phyloP scores from a whole-genome alignment of 768 basidiomycete genomes.

The Leccinum aurantiacum region DNA sequence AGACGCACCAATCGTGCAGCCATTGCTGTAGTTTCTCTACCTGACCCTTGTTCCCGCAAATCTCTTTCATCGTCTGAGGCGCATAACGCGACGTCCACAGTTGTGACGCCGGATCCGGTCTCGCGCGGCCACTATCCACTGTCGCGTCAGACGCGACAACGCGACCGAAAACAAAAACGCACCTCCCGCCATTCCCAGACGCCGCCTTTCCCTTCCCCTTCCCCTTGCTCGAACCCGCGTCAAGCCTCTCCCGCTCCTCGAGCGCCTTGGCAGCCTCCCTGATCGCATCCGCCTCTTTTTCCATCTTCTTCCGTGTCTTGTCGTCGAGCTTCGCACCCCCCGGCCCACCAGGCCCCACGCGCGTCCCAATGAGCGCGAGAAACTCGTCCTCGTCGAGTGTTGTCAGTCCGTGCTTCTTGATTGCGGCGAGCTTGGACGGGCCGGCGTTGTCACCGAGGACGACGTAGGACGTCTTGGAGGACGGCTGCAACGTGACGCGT shows the following conservation, averaged over 20 bases:
- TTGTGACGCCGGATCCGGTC: slow-evolving; percentile 55
- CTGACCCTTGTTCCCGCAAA: slow-evolving; percentile 92
- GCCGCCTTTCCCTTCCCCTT: slow-evolving; percentile 11
- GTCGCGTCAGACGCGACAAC: background rate
- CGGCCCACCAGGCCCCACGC: slow-evolving; percentile 46
- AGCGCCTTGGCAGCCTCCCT: slow-evolving; percentile 73
- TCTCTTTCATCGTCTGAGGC: slow-evolving; percentile 80
- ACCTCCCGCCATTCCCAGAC: slow-evolving; percentile 10
- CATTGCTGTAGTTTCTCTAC: slow-evolving; percentile 88
- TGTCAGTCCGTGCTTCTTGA: slow-evolving; percentile 74
- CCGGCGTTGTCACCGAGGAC: slow-evolving; percentile 89
- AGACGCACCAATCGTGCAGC: slow-evolving; percentile 80
- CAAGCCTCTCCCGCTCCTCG: slow-evolving; percentile 67
- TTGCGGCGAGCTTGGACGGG: slow-evolving; percentile 80
- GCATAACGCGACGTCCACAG: slow-evolving; percentile 97
- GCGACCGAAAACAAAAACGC: slow-evolving; percentile 1
- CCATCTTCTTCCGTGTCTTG: slow-evolving; percentile 77
- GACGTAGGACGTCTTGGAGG: slow-evolving; percentile 86
- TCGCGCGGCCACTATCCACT: slow-evolving; percentile 24
- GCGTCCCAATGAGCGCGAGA: slow-evolving; percentile 73
- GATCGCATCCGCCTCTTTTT: slow-evolving; percentile 79
- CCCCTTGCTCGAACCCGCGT: slow-evolving; percentile 31
- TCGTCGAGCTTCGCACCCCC: slow-evolving; percentile 56
- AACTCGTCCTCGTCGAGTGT: slow-evolving; percentile 89
- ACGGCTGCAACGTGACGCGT: slow-evolving; percentile 84